A percentile compares a stretch with the other conserved stretches of the same genome.
Conservation (phyloP, 225 moss, liverwort and hornwort genomes). For the Sphagnum tenellum region DNA sequence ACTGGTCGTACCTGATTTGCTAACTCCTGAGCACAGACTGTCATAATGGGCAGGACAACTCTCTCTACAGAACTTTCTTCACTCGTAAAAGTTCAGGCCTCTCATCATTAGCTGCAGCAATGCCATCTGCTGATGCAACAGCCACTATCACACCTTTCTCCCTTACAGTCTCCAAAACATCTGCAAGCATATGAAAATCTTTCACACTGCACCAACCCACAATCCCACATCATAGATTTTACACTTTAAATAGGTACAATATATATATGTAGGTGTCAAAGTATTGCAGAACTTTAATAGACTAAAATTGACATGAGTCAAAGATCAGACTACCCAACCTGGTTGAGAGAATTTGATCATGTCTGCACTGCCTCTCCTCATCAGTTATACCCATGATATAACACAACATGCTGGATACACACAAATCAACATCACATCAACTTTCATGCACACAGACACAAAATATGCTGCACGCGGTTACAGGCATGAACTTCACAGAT, state of each 20-base stretch:
- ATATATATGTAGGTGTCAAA: neutral
- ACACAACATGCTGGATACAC: slow-evolving; percentile 66
- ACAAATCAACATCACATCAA: no score
- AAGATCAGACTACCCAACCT: slow-evolving; percentile 24
- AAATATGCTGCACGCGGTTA: no score
- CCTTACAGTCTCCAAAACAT: slow-evolving; percentile 65
- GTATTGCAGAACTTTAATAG: neutral
- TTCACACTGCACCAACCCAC: slow-evolving; percentile 73
- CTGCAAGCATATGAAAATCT: slow-evolving; percentile 79
- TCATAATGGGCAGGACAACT: no score
- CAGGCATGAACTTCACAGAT: no score
- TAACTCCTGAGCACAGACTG: no score
- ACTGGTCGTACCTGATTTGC: no score
- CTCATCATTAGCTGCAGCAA: slow-evolving; percentile 69
- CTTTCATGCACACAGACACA: no score
- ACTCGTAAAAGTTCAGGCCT: slow-evolving; percentile 73
- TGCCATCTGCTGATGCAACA: slow-evolving; percentile 85
- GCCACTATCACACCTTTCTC: slow-evolving; percentile 77
- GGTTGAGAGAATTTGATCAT: slow-evolving; percentile 86
- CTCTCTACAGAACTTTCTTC: slow-evolving; percentile 68
- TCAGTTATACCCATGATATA: slow-evolving; percentile 93
- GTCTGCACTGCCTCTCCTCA: slow-evolving; percentile 78
- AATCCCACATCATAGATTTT: neutral
- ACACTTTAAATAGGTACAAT: neutral
- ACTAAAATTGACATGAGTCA: no score